These are phyloP conservation scores for Peronospora destructor DNA, from an alignment of 352 stramenopile genomes.

Conservation along the genomic window DNA sequence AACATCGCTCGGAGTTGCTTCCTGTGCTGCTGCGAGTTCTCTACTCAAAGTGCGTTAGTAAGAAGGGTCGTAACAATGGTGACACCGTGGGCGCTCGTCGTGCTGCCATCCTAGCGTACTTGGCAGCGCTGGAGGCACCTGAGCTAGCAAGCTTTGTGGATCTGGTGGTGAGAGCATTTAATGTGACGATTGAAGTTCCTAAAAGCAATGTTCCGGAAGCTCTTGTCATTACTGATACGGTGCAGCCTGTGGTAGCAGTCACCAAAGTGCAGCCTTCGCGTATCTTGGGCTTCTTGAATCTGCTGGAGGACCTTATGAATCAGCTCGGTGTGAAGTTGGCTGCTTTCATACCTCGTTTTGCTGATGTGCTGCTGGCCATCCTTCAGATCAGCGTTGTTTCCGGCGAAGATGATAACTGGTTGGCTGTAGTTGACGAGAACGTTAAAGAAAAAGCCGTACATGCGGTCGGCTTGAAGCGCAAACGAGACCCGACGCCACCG, in stretches of 20 bases:
- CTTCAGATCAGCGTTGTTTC: conserved; percentile 45
- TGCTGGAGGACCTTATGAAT: conserved; percentile 80
- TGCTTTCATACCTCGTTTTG: conserved; percentile 69
- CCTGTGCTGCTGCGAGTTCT: conserved; percentile 85
- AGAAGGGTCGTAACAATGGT: conserved; percentile 75
- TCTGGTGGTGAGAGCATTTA: conserved; percentile 85
- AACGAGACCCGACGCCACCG: conserved; percentile 6
- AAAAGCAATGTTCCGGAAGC: conserved; percentile 1
- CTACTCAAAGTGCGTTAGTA: conserved; percentile 87
- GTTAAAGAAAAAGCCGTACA: conserved; percentile 9
- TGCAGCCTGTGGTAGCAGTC: conserved; percentile 33
- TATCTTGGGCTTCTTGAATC: conserved; percentile 86
- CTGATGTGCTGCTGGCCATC: conserved; percentile 70
- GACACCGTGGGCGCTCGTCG: conserved; percentile 83
- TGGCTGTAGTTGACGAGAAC: conserved; percentile 18
- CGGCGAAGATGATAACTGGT: conserved; percentile 21
- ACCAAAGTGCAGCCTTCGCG: conserved; percentile 59
- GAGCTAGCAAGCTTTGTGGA: conserved; percentile 85
- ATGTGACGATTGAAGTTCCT: conserved; percentile 38
- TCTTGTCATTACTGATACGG: conserved; percentile 11
- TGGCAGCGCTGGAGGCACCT: conserved; percentile 63
- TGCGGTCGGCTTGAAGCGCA: conserved; percentile 23
- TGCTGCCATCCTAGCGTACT: conserved; percentile 84
- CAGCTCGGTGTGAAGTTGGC: conserved; percentile 84
- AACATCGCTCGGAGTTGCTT: conserved; percentile 73